These are phyloP conservation scores for Fomitopsis schrenkii DNA, from an alignment of 1,284 basidiomycete species.

Conservation along the genomic window DNA sequence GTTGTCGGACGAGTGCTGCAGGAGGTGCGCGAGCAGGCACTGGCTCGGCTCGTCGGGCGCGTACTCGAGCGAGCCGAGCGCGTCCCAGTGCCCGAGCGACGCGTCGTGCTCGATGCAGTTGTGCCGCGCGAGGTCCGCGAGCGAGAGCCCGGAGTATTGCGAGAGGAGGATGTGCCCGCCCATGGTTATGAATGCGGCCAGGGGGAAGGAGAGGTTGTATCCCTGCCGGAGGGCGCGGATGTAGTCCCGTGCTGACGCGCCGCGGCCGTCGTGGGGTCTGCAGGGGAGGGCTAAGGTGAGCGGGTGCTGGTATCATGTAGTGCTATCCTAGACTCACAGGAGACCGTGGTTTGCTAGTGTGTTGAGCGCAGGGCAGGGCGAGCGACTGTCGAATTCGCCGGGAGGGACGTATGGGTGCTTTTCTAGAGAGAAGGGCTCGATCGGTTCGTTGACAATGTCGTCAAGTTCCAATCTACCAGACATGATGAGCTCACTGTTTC, in stretches of 20 bases:
- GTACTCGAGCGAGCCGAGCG: conserved; percentile 18
- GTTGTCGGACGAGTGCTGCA: conserved; percentile 14
- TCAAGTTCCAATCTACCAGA: background rate
- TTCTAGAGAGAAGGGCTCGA: conserved; percentile 14
- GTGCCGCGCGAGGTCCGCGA: conserved; percentile 15
- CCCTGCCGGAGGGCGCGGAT: conserved; percentile 22
- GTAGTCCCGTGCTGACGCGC: conserved; percentile 18
- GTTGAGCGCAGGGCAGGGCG: conserved; percentile 49
- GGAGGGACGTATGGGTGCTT: conserved; percentile 18
- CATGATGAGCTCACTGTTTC: background rate
- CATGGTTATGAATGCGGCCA: conserved; percentile 23
- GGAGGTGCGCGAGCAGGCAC: conserved; percentile 16
- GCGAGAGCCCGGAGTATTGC: conserved; percentile 12
- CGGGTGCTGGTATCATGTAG: background rate
- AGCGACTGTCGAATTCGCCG: conserved; percentile 25
- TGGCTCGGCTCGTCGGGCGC: conserved; percentile 21
- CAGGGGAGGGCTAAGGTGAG: background rate
- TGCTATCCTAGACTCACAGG: conserved; percentile 14
- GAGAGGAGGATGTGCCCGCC: conserved; percentile 23
- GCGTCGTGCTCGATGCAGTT: conserved; percentile 34
- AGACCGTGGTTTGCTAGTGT: conserved; percentile 44
- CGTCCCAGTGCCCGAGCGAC: conserved; percentile 29
- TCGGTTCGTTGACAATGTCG: background rate
- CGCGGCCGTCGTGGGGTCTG: conserved; percentile 24
- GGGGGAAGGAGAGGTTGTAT: conserved; percentile 25